These are phyloP conservation scores for Castanopsis chinensis DNA, from an alignment of 306 rosid species.

Conservation along the genomic window DNA sequence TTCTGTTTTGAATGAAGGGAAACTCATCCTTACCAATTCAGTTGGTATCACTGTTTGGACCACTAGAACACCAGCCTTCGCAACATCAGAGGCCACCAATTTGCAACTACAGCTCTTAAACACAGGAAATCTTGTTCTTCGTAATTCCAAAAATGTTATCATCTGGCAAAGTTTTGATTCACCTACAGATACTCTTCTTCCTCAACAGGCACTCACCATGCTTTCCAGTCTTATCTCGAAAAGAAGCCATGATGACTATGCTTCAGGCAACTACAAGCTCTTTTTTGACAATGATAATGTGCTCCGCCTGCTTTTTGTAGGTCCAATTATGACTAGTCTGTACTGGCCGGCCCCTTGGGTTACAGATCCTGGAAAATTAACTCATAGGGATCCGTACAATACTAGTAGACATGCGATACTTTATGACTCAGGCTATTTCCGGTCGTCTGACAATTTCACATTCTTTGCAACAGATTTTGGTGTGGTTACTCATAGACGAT, in stretches of 20 bases:
- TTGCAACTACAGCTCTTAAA: constrained; percentile 23
- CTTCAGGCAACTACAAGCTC: constrained; percentile 38
- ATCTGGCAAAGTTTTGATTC: constrained; percentile 54
- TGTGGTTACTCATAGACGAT: neutral
- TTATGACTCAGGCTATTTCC: constrained; percentile 22
- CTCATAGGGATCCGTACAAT: constrained; percentile 30
- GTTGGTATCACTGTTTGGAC: constrained; percentile 34
- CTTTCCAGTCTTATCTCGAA: constrained; percentile 19
- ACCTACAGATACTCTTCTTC: constrained; percentile 55
- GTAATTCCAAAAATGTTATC: neutral
- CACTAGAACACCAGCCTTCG: neutral
- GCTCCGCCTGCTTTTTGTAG: constrained; percentile 29
- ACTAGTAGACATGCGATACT: constrained; percentile 19
- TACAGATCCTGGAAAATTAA: neutral
- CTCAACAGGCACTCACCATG: constrained; percentile 34
- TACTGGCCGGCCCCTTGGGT: constrained; percentile 36
- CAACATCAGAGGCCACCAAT: neutral
- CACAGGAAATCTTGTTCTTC: constrained; percentile 47
- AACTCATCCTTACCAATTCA: constrained; percentile 42
- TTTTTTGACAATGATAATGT: constrained; percentile 45
- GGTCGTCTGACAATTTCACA: constrained; percentile 26
- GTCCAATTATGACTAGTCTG: constrained; percentile 20
- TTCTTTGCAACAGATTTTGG: constrained; percentile 12
- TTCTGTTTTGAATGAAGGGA: constrained; percentile 33
- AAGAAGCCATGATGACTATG: constrained; percentile 20